Percentiles rank a stretch among this genome's conserved stretches.
Evolutionary conservation across 176 grass and related monocot species (phyloP).

Genomic region (Zoysia pacifica): DNA sequence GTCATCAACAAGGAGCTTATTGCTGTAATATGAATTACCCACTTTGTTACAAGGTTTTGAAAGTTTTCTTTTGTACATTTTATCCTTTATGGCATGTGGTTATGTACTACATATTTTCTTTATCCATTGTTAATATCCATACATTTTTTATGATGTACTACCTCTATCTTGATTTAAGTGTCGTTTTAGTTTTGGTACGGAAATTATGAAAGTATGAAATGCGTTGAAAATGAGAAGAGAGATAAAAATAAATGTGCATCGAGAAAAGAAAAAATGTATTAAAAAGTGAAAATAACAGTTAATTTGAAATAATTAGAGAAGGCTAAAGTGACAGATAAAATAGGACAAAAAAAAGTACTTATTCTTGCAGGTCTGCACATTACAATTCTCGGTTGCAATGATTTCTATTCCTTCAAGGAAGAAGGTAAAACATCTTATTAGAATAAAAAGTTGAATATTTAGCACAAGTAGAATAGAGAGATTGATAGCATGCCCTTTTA

Average conservation of each 20-base stretch:
- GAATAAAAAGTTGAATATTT: background rate
- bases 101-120: background rate
- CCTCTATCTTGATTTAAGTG: too few species aligned
- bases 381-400: constrained; percentile 88
- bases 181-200: too few species aligned
- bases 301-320: too few species aligned
- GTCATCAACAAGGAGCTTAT: too few species aligned
- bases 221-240: too few species aligned
- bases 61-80: constrained; percentile 14
- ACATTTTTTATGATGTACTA: too few species aligned
- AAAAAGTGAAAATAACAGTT: too few species aligned
- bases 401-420: constrained; percentile 96
- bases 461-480: constrained; percentile 16
- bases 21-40: too few species aligned
- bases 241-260: too few species aligned
- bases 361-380: constrained; percentile 62
- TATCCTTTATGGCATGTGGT: background rate
- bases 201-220: too few species aligned
- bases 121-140: background rate
- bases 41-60: constrained; percentile 35
- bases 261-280: too few species aligned
- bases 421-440: constrained; percentile 57
- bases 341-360: constrained; percentile 21
- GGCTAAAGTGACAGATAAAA: too few species aligned
- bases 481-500: constrained; percentile 25